Conservation (phyloP, 768 basidiomycete species). For the Cubamyces sp. region DNA sequence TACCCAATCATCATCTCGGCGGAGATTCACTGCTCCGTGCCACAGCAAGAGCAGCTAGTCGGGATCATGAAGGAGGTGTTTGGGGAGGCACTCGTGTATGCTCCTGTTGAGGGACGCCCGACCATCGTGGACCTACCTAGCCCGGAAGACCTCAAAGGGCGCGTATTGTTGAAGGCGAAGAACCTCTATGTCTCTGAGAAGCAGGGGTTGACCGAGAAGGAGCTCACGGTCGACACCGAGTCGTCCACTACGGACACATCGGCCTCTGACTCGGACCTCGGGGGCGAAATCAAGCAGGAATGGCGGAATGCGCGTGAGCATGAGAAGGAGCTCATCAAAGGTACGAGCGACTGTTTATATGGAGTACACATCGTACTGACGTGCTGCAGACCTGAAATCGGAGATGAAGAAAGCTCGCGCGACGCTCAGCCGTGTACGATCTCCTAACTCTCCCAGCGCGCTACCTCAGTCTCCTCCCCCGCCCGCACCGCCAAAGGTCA, state of each 20-base stretch:
- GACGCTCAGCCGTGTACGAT: constrained; percentile 44
- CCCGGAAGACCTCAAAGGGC: constrained; percentile 78
- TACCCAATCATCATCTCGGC: constrained; percentile 94
- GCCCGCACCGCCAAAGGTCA: constrained; percentile 44
- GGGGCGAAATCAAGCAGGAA: constrained; percentile 33
- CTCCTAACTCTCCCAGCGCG: constrained; percentile 12
- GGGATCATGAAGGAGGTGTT: constrained; percentile 71
- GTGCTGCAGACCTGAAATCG: constrained; percentile 40
- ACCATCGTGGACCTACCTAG: constrained; percentile 71
- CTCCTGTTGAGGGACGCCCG: constrained; percentile 50
- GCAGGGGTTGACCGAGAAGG: constrained; percentile 40
- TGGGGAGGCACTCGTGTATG: constrained; percentile 54
- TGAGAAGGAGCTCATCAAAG: constrained; percentile 41
- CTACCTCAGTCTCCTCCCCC: constrained; percentile 8
- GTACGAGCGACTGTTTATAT: constrained; percentile 19
- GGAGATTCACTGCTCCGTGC: constrained; percentile 82
- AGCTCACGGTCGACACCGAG: constrained; percentile 42
- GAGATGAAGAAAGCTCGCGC: constrained; percentile 45
- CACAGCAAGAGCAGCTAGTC: constrained; percentile 81
- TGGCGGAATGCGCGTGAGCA: constrained; percentile 36
- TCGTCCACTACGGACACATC: constrained; percentile 45
- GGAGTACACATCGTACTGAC: background rate
- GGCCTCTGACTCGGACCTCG: constrained; percentile 36
- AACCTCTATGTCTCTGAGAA: constrained; percentile 61
- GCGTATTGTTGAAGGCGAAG: constrained; percentile 88